Evolutionary conservation across 805 yeast species (phyloP), one percentile per base, ranked within the genome.

Genomic region (Kuraishia ogatae): DNA sequence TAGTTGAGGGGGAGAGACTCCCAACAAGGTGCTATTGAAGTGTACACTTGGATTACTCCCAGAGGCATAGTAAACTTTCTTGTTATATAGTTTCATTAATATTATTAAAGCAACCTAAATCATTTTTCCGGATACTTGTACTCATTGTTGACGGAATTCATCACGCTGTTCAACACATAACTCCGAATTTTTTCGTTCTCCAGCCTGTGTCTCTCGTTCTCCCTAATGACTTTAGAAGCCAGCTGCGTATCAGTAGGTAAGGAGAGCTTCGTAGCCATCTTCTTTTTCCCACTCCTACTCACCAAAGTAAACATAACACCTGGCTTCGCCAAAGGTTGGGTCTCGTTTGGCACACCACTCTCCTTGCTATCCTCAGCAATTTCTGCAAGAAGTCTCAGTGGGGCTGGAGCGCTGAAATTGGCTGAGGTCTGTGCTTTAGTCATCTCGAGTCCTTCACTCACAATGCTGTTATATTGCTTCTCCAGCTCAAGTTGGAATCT

Each of bases 161-260:
- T 35, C 3, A 35, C 43, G 17, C 43, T 35, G 17, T 35, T 35
- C 43, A 35, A 35, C 23, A 85, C 87, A 56, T 82, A 74, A 47
- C 75, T 74, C 66, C 83, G 81, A 55, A 87, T 79, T 61, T 76
- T 72, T 58, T 81, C 81, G 54, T 81, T 77, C 65, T 85, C 86
- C 48, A 72, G 71, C 58, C 73, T 73, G 57, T 78, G 72, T 57
- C 75, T 74, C 54, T 74, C 79, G 53, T 77, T 81, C 56, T 81
- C 83, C 58, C 74, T 74, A 24, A 75, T 61, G 19, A 84, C 76
- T 29, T 75, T 77, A 39, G 77, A 73, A 0, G 82, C 85, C 64
- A 87, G 78, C 54, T 73, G 77, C 24, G 78, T 77, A 57, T 80
- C 72, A 1, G 75, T 67, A 0, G 91, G 90, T 39, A 87, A 66